These are phyloP conservation scores for Haplosporangium sp. DNA, from an alignment of 371 early-diverging fungal species.

Conservation along the genomic window DNA sequence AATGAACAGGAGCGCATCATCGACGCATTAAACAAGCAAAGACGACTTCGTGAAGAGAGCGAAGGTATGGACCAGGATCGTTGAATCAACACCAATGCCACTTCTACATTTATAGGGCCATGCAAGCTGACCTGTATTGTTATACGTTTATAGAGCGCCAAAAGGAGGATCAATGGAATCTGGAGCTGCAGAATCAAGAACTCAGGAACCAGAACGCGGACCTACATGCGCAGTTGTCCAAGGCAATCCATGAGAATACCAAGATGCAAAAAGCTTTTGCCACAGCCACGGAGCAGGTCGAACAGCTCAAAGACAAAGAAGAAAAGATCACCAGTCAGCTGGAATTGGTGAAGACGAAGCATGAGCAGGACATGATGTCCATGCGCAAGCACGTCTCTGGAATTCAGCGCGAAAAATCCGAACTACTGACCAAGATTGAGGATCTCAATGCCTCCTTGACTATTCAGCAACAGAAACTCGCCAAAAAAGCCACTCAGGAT, in stretches of 20 bases:
- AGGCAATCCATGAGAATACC: constrained; percentile 67
- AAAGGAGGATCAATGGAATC: constrained; percentile 73
- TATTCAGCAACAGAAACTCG: constrained; percentile 28
- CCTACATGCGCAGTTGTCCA: constrained; percentile 65
- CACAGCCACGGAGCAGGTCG: constrained; percentile 67
- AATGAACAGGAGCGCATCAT: constrained; percentile 72
- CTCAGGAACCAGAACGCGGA: constrained; percentile 64
- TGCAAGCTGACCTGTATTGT: not conserved
- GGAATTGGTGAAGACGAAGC: constrained; percentile 65
- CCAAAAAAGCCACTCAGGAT: constrained; percentile 43
- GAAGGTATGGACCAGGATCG: constrained; percentile 59
- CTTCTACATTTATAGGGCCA: not conserved
- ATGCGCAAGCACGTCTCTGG: constrained; percentile 69
- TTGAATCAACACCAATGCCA: not conserved
- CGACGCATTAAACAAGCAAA: constrained; percentile 72
- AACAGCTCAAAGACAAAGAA: constrained; percentile 73
- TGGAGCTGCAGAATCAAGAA: constrained; percentile 70
- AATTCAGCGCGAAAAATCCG: constrained; percentile 76
- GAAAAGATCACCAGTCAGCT: constrained; percentile 66
- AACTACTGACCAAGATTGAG: constrained; percentile 67
- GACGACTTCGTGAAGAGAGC: constrained; percentile 69
- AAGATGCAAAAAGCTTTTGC: constrained; percentile 66
- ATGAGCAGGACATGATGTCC: constrained; percentile 73
- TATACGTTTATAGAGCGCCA: constrained; percentile 59
- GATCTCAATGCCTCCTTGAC: constrained; percentile 59